Evolutionary conservation across 2,329 filamentous ascomycete species (phyloP), one percentile per base, ranked within the genome.

Genomic region (Exophiala aquamarina): DNA sequence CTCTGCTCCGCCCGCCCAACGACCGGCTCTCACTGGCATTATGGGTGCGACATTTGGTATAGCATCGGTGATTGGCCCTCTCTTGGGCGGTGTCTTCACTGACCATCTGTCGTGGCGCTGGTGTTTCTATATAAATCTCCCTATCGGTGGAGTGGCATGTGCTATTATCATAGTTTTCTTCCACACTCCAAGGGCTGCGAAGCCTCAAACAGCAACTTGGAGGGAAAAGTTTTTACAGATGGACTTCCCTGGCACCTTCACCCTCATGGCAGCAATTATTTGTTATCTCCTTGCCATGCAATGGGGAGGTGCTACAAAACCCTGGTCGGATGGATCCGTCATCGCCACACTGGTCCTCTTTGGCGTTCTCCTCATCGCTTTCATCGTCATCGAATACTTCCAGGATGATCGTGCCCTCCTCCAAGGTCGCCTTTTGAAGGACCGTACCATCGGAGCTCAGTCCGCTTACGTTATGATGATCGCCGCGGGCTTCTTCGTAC

Each of bases 251-350:
- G 76, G 75, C 2, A 61, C 63, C 0, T 53, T 63, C n/a, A 56
- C 74, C 18, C 51, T 73, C 6, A 64, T 75, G 49, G 66, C 61
- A 1, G 62, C 63, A 5, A 55, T 70, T 13, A 54, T 71, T 15
- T 70, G 63, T 52, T 67, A 72, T 26, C 54, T 77, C 9, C 64
- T 77, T 0, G 72, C 70, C 1, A 60, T 78, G 3, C 71, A 78
- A 50, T 75, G 67, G 59, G 74, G 71, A 2, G 70, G 69, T 11
- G 49, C 57, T 1, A 60, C 61, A 1, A 63, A 69, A 20, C 11
- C 64, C 1, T 73, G 71, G 71, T 57, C 54, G 14, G 56, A 49
- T 21, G 55, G 62, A n/a, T 58, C 58, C 4, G 71, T 79, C 11
- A 71, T 78, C 38, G 74, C 72, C 2, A 57, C 64, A 0, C 61